phyloP scores from a whole-genome alignment of 202 grass and related monocot species.

The Panicum virgatum region DNA sequence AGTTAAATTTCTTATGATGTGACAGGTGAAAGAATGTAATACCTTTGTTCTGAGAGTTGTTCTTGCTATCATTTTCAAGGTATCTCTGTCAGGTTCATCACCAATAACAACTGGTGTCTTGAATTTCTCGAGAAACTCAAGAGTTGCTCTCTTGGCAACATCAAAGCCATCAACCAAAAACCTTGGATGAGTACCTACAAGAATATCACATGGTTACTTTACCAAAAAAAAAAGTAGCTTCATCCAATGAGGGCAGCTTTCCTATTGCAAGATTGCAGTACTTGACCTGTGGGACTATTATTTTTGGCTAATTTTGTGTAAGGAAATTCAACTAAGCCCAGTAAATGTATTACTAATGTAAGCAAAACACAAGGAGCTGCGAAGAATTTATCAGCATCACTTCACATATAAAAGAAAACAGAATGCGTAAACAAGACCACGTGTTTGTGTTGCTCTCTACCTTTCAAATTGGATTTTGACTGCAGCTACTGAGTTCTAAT shows the following conservation, averaged over 20 bases:
- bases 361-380: background rate
- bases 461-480: background rate
- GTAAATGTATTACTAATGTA: background rate
- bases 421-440: background rate
- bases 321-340: background rate
- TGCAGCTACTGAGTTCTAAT: background rate
- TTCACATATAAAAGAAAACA: background rate
- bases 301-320: constrained; percentile 1
- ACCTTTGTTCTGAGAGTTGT: constrained; percentile 98
- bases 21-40: constrained; percentile 11
- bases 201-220: background rate
- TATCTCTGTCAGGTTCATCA: constrained; percentile 84
- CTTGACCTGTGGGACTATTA: background rate
- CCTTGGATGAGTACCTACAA: constrained; percentile 84
- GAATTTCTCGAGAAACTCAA: constrained; percentile 97
- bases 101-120: constrained; percentile 84
- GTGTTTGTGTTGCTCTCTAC: background rate
- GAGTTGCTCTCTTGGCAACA: constrained; percentile 83
- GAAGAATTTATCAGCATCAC: background rate
- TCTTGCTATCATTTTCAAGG: constrained; percentile 91
- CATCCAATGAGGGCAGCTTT: background rate
- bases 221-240: background rate
- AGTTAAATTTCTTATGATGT: background rate
- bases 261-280: background rate
- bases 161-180: constrained; percentile 98